Conservation (phyloP, 495 filamentous ascomycete genomes). For the Neurospora tetrasperma region DNA sequence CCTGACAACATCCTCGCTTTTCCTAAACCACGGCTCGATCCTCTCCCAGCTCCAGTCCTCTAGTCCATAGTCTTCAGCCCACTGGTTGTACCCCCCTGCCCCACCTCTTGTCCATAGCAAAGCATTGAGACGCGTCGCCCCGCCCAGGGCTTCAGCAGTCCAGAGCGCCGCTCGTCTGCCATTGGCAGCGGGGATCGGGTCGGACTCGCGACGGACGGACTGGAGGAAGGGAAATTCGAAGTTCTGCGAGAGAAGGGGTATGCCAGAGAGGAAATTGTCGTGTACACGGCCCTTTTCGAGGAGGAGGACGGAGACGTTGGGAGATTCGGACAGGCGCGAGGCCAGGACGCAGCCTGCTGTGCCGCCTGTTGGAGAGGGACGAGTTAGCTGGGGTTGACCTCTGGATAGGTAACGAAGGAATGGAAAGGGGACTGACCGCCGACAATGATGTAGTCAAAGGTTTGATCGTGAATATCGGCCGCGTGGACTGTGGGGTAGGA, state of each 20-base stretch:
- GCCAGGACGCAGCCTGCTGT: conserved; percentile 42
- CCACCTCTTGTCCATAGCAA: conserved; percentile 18
- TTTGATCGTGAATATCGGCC: conserved; percentile 3
- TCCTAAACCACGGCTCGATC: conserved; percentile 21
- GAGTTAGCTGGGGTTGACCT: not conserved
- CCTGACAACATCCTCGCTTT: conserved; percentile 12
- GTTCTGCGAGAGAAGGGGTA: conserved; percentile 17
- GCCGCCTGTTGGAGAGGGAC: conserved; percentile 15
- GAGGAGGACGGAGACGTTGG: conserved; percentile 34
- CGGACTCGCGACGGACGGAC: conserved; percentile 12
- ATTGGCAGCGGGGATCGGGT: conserved; percentile 9
- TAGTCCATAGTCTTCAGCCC: conserved; percentile 16
- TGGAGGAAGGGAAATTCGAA: conserved; percentile 11
- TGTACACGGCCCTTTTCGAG: conserved; percentile 37
- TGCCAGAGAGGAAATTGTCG: conserved; percentile 20
- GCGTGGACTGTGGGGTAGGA: conserved; percentile 8
- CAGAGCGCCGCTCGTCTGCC: conserved; percentile 10
- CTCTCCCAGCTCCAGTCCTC: conserved; percentile 19
- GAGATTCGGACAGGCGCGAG: conserved; percentile 37
- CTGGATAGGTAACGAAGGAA: too few relatives aligned
- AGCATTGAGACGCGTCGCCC: conserved; percentile 19
- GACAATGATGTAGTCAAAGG: conserved; percentile 26
- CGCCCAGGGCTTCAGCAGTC: conserved; percentile 18
- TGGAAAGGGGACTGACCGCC: conserved; percentile 7
- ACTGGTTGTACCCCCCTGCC: conserved; percentile 16